Evolutionary conservation across 2,329 filamentous ascomycete genomes (phyloP).

Genomic region (Purpureocillium lavendulum): DNA sequence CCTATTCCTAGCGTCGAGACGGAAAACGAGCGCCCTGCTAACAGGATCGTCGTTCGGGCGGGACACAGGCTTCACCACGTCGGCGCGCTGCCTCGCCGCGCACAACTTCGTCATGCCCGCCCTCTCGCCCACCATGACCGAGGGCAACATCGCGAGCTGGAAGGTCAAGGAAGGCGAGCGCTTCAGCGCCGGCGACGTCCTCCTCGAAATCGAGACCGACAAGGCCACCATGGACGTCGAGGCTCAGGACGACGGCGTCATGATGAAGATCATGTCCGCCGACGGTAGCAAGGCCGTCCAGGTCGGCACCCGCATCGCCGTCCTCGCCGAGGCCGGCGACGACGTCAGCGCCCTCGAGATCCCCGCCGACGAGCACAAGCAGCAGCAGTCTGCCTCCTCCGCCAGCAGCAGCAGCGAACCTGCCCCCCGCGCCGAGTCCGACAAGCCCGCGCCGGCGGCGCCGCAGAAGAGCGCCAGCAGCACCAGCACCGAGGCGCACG

Average conservation of each 20-base stretch:
- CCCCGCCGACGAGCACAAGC: constrained; percentile 55
- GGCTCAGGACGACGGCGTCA: constrained; percentile 78
- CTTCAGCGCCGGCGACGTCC: constrained; percentile 74
- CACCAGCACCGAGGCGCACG: constrained; percentile 41
- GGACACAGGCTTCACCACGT: constrained; percentile 58
- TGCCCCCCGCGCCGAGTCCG: constrained; percentile 2
- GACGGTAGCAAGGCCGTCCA: constrained; percentile 70
- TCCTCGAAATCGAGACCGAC: constrained; percentile 89
- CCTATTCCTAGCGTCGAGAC: no score
- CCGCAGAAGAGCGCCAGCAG: no score
- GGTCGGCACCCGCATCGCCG: constrained; percentile 74
- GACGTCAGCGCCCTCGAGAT: constrained; percentile 68
- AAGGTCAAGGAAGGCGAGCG: constrained; percentile 80
- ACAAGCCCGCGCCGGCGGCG: constrained; percentile 42
- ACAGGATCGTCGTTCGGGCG: no score
- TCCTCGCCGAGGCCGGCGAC: constrained; percentile 74
- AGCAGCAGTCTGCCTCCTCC: constrained; percentile 30
- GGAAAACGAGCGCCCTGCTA: no score
- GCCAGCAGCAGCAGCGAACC: neutral
- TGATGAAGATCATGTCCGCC: constrained; percentile 71
- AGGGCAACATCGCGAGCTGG: constrained; percentile 82
- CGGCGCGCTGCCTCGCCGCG: constrained; percentile 57
- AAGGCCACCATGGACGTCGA: constrained; percentile 95
- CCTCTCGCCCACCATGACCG: constrained; percentile 87
- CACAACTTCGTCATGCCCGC: constrained; percentile 90